A percentile compares a stretch with the other conserved stretches of the same genome.
Evolutionary conservation across 1,139 yeast species (phyloP).

Genomic region (Maudiozyma humilis): DNA sequence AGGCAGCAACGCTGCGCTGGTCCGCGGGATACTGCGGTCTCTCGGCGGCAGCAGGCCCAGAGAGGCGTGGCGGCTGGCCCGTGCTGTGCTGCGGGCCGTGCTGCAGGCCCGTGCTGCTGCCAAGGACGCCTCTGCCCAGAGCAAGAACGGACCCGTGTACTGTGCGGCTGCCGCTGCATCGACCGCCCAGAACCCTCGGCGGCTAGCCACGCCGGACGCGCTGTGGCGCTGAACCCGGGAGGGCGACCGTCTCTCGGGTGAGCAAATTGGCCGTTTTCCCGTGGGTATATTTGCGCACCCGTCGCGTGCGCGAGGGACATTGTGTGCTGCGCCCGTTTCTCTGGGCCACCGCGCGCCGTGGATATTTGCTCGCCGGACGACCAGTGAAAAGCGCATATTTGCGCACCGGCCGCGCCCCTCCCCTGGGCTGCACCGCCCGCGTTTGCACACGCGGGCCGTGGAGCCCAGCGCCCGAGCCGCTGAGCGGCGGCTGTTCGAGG

Average conservation of each 20-base stretch:
- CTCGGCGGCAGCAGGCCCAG: background rate
- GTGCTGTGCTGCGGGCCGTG: background rate
- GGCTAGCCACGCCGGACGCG: too few species aligned
- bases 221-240: too few species aligned
- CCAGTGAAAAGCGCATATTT: background rate
- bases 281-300: too few species aligned
- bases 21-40: background rate
- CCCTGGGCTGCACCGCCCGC: too few species aligned
- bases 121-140: background rate
- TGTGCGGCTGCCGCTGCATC: background rate
- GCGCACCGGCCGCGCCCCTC: background rate
- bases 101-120: background rate
- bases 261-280: too few species aligned
- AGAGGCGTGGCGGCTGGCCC: background rate
- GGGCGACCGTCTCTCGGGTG: too few species aligned
- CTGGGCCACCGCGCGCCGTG: background rate
- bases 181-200: background rate
- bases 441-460: too few species aligned
- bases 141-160: background rate
- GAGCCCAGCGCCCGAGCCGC: too few species aligned
- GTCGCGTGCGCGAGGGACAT: too few species aligned
- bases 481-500: too few species aligned
- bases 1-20: too few species aligned
- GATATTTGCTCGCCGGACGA: background rate
- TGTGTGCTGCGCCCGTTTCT: background rate